Percentiles rank a stretch among this genome's conserved stretches.
Evolutionary conservation across 371 early-diverging fungal species (phyloP).

Genomic region (Parasitella parasitica): DNA sequence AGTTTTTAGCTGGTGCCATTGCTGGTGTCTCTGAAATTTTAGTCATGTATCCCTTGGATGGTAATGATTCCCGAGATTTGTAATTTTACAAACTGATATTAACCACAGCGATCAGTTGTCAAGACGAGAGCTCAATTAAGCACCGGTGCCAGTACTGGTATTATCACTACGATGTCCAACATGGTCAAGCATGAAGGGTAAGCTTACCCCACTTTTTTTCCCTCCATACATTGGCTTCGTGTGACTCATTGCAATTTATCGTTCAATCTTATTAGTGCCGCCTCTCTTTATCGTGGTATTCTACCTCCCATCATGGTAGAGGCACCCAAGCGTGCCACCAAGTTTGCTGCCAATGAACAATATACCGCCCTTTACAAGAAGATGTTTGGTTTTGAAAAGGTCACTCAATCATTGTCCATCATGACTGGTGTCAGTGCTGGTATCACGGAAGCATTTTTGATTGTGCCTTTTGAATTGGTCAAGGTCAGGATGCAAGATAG

Average conservation of each 20-base stretch:
- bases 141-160: slow-evolving; percentile 58
- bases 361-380: slow-evolving; percentile 72
- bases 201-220: slow-evolving; percentile 16
- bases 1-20: slow-evolving; percentile 91
- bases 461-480: slow-evolving; percentile 92
- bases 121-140: slow-evolving; percentile 97
- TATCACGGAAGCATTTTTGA: slow-evolving; percentile 88
- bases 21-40: slow-evolving; percentile 96
- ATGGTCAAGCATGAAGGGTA: slow-evolving; percentile 94
- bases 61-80: slow-evolving; percentile 28
- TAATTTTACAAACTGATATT: not conserved
- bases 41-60: slow-evolving; percentile 97
- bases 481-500: slow-evolving; percentile 93
- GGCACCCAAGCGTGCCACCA: slow-evolving; percentile 97
- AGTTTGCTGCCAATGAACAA: slow-evolving; percentile 94
- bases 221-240: not conserved
- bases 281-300: slow-evolving; percentile 91
- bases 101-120: slow-evolving; percentile 62
- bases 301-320: slow-evolving; percentile 96
- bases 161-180: slow-evolving; percentile 45
- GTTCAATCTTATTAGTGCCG: slow-evolving; percentile 42
- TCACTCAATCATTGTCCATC: slow-evolving; percentile 78
- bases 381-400: slow-evolving; percentile 68
- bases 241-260: slow-evolving; percentile 3
- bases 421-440: slow-evolving; percentile 94